Evolutionary conservation across 208 protist species (phyloP).

Genomic region (Kentomonas sorsogonicus): DNA sequence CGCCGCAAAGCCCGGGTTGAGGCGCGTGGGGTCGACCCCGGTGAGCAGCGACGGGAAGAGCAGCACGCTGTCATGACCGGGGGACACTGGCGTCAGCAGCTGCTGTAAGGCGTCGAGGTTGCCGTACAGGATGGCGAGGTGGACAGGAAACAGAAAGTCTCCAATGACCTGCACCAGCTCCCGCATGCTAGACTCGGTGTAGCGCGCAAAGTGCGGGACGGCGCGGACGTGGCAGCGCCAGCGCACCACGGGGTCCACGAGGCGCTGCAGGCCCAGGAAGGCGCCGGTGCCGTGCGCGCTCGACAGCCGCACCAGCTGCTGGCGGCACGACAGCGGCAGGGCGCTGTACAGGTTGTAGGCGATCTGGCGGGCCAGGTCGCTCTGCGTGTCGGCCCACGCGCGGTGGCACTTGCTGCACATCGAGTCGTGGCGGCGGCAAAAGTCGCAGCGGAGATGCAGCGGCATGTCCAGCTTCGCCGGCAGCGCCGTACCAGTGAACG

Average conservation of each 20-base stretch:
- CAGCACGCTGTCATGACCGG: too few relatives aligned
- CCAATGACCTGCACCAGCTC: too few relatives aligned
- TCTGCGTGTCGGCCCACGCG: constrained; percentile 27
- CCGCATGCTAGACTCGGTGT: too few relatives aligned
- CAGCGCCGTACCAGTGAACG: too few relatives aligned
- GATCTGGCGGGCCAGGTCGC: constrained; percentile 8
- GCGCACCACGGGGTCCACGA: constrained; percentile 18
- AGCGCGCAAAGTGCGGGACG: too few relatives aligned
- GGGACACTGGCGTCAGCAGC: not conserved
- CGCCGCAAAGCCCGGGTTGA: too few relatives aligned
- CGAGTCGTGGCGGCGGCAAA: constrained; percentile 52
- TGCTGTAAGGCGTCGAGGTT: not conserved
- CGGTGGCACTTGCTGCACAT: constrained; percentile 43
- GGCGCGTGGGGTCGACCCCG: too few relatives aligned
- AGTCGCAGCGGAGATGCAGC: constrained; percentile 26
- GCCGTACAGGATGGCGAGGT: too few relatives aligned
- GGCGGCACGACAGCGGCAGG: constrained; percentile 15
- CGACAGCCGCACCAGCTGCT: constrained; percentile 25
- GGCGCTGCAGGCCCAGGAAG: constrained; percentile 36
- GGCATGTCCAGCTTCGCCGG: constrained; percentile 27
- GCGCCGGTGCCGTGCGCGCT: constrained; percentile 27
- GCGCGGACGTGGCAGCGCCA: too few relatives aligned
- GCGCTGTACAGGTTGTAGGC: constrained; percentile 21
- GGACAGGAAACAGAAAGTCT: too few relatives aligned
- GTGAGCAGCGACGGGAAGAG: too few relatives aligned